Evolutionary conservation across 495 filamentous ascomycete genomes (phyloP).

Genomic region (Hypoxylon fuscum): DNA sequence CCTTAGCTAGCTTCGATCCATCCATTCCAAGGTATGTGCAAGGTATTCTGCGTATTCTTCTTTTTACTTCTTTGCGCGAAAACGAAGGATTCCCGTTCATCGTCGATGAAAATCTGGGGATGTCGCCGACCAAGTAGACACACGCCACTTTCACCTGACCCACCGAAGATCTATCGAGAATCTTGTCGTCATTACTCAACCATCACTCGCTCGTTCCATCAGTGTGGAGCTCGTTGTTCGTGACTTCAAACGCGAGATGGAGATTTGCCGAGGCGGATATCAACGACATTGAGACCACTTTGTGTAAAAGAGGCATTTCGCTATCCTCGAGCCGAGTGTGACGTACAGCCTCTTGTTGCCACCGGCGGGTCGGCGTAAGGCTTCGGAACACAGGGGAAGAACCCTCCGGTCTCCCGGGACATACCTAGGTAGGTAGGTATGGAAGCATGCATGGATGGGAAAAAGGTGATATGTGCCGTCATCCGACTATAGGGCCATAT

Average conservation of each 20-base stretch:
- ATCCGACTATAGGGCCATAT: constrained; percentile 11
- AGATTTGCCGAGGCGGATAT: not conserved
- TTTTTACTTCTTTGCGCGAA: constrained; percentile 7
- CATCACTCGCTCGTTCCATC: not conserved
- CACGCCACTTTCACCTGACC: constrained; percentile 23
- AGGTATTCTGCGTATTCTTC: not conserved
- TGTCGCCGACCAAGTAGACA: constrained; percentile 2
- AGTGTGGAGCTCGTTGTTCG: not conserved
- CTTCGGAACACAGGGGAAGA: constrained; percentile 7
- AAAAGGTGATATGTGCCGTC: constrained; percentile 5
- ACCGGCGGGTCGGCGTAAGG: constrained; percentile 2
- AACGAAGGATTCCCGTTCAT: constrained; percentile 11
- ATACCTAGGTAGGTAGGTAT: not conserved
- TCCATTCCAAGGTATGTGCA: no score
- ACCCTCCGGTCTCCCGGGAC: not conserved
- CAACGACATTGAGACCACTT: not conserved
- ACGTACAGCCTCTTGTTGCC: not conserved
- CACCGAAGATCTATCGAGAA: constrained; percentile 3
- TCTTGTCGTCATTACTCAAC: constrained; percentile 19
- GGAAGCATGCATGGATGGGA: not conserved
- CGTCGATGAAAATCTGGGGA: constrained; percentile 22
- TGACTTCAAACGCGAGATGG: no score
- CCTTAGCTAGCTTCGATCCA: not conserved
- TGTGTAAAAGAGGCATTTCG: not conserved
- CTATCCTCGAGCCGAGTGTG: not conserved